phyloP scores from a whole-genome alignment of 164 flowering plant genomes.

The Paratinospora sagittata region DNA sequence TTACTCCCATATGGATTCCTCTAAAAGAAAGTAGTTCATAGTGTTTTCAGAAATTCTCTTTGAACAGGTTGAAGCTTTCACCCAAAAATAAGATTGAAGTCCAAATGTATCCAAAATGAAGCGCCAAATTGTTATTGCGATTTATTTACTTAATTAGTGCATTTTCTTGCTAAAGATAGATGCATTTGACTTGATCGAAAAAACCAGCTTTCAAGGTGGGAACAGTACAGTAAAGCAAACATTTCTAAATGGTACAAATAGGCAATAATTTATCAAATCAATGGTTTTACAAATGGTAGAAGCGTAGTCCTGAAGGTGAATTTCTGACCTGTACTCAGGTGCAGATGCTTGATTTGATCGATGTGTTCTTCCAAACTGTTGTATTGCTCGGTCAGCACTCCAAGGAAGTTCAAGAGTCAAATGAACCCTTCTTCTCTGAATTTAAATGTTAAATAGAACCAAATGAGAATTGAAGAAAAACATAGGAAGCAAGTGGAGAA shows the following conservation, averaged over 20 bases:
- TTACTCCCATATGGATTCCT: too few species aligned
- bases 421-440: constrained; percentile 94
- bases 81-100: background rate
- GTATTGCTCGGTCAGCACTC: constrained; percentile 99
- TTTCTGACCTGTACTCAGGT: constrained; percentile 76
- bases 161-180: background rate
- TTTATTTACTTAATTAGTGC: background rate
- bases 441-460: constrained; percentile 3
- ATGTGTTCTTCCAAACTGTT: constrained; percentile 99
- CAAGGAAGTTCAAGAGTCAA: constrained; percentile 95
- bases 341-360: constrained; percentile 98
- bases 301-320: background rate
- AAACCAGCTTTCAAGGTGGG: background rate
- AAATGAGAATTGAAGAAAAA: constrained; percentile 7
- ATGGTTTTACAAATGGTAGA: background rate
- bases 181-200: background rate
- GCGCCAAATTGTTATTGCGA: background rate
- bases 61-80: background rate
- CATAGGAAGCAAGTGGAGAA: background rate
- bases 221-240: background rate
- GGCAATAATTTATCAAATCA: too few species aligned
- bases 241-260: too few species aligned
- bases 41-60: background rate
- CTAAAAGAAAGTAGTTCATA: too few species aligned
- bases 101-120: background rate